Percentiles rank a stretch among this genome's conserved stretches.
Evolutionary conservation across 306 rosid species (phyloP).

Genomic region (Casuarina cunninghamiana): DNA sequence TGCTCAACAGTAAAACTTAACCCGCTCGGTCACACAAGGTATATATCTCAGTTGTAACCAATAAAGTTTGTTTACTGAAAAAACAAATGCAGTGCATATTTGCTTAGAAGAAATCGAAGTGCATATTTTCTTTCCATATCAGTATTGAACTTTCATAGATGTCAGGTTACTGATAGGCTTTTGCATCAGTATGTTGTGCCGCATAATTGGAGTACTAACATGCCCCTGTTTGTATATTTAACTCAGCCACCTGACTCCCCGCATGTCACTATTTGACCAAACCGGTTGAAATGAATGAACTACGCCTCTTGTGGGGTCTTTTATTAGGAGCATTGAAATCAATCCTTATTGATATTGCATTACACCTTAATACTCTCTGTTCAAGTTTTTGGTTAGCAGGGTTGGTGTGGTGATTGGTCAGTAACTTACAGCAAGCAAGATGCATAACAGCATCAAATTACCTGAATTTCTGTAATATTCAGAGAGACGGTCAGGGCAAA

Average conservation of each 20-base stretch:
- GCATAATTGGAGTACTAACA: background rate
- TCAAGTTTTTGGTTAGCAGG: background rate
- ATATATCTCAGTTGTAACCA: too few species aligned
- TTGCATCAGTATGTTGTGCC: background rate
- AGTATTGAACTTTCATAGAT: background rate
- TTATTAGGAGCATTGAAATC: background rate
- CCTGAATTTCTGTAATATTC: background rate
- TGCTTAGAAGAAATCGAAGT: background rate
- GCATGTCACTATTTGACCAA: background rate
- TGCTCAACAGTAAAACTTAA: too few species aligned
- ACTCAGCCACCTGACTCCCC: background rate
- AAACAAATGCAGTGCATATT: too few species aligned
- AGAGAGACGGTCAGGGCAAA: background rate
- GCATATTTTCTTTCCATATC: background rate
- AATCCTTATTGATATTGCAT: background rate
- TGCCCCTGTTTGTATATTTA: background rate
- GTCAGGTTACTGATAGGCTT: background rate
- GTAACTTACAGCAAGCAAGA: background rate
- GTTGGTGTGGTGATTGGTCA: background rate
- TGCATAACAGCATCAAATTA: background rate
- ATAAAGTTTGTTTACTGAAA: background rate
- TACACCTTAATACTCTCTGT: background rate
- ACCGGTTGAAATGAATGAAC: background rate
- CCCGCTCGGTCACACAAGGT: too few species aligned
- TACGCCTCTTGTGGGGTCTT: background rate